These are phyloP conservation scores for Aquilaria agallochum DNA, from an alignment of 441 rosid species.

Conservation along the genomic window DNA sequence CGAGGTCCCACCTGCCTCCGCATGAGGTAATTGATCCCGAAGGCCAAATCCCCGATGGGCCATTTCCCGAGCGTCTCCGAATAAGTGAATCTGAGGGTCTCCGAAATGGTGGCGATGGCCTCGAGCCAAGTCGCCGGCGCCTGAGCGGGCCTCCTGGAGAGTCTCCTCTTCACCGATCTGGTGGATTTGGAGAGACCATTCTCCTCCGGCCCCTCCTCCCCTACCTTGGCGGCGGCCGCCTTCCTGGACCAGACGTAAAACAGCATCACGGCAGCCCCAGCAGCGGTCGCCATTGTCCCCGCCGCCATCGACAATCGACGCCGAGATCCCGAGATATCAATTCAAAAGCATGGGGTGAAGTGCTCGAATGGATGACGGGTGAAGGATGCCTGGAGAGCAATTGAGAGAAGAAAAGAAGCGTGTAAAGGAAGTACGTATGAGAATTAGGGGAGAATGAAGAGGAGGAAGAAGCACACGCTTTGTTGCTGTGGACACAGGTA, in stretches of 20 bases:
- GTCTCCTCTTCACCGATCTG: constrained; percentile 64
- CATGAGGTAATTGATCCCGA: constrained; percentile 88
- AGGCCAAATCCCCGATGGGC: constrained; percentile 95
- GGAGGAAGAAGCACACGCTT: neutral
- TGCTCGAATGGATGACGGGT: neutral
- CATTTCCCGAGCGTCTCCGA: constrained; percentile 96
- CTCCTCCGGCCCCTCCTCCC: constrained; percentile 28
- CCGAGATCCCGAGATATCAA: neutral
- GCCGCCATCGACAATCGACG: constrained; percentile 53
- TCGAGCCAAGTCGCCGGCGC: constrained; percentile 95
- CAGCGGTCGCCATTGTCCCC: constrained; percentile 85
- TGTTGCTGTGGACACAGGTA: no score
- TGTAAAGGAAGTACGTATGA: neutral
- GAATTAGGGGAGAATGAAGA: neutral
- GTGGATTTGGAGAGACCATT: constrained; percentile 54
- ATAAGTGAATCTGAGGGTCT: constrained; percentile 87
- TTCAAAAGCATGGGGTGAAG: neutral
- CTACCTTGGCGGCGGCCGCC: constrained; percentile 29
- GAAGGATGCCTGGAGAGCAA: neutral
- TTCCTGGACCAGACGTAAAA: constrained; percentile 55
- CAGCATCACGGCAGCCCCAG: constrained; percentile 72
- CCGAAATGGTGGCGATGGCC: constrained; percentile 73
- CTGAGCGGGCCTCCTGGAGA: constrained; percentile 72
- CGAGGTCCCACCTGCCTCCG: constrained; percentile 61
- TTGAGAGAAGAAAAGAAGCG: neutral